Evolutionary conservation across 225 moss, liverwort and hornwort species (phyloP).

Genomic region (Bryoerythrophyllum caledonicum): DNA sequence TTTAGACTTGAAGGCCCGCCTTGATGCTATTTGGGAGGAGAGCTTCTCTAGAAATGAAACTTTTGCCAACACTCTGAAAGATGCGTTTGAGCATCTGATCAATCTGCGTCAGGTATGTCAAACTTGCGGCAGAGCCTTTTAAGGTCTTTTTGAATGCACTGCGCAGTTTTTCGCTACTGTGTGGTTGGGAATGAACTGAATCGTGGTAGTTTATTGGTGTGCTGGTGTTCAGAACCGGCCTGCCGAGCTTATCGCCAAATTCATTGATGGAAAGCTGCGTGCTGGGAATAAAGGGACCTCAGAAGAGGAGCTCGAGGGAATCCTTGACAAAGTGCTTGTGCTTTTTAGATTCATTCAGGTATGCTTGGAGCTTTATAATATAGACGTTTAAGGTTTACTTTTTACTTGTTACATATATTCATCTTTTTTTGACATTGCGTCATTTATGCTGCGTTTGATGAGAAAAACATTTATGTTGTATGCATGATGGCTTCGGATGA

Average conservation of each 20-base stretch:
- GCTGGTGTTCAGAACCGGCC: conserved; percentile 71
- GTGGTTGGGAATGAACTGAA: not conserved
- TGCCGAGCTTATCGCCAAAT: conserved; percentile 94
- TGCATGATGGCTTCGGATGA: conserved; percentile 4
- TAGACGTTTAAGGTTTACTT: not conserved
- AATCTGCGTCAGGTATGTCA: conserved; percentile 80
- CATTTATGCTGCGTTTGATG: conserved; percentile 1
- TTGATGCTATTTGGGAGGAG: conserved; percentile 85
- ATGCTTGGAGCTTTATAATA: not conserved
- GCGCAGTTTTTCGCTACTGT: not conserved
- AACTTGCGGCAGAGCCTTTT: conserved; percentile 9
- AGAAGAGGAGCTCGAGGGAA: conserved; percentile 91
- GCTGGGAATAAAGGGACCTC: conserved; percentile 97
- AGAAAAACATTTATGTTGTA: not conserved
- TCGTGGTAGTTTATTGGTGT: conserved; percentile 19
- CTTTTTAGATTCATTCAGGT: conserved; percentile 98
- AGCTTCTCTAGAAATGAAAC: conserved; percentile 88
- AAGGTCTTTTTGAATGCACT: not conserved
- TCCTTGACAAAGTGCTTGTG: conserved; percentile 93
- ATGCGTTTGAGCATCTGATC: conserved; percentile 94
- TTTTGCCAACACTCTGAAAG: conserved; percentile 82
- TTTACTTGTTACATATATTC: not conserved
- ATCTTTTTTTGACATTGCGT: not conserved
- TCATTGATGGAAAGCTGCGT: conserved; percentile 89
- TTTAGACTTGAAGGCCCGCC: conserved; percentile 84